Evolutionary conservation across 495 filamentous ascomycete genomes (phyloP).

Genomic region (Xylaria cubensis): DNA sequence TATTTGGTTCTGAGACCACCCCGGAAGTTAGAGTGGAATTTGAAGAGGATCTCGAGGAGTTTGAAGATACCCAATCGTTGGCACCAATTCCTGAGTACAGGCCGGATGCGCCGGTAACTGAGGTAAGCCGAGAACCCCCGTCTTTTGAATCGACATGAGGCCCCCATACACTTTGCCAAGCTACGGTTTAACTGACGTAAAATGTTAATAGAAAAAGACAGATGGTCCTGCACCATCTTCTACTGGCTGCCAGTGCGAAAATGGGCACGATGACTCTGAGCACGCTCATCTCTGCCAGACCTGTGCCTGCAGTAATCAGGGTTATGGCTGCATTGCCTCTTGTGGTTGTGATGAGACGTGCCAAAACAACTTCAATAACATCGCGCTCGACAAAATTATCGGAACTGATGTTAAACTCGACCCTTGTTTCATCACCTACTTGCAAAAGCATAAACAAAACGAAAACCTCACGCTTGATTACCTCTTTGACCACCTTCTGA

Average conservation of each 20-base stretch:
- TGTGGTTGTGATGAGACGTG: constrained; percentile 30
- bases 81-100: constrained; percentile 16
- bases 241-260: constrained; percentile 17
- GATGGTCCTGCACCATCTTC: constrained; percentile 4
- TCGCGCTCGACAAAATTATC: constrained; percentile 26
- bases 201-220: constrained; percentile 14
- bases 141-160: not conserved
- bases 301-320: constrained; percentile 27
- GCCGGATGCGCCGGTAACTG: constrained; percentile 25
- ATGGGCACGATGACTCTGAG: constrained; percentile 7
- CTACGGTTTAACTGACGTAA: not conserved
- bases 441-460: constrained; percentile 20
- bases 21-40: constrained; percentile 26
- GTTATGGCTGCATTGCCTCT: constrained; percentile 28
- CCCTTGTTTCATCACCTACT: constrained; percentile 21
- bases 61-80: constrained; percentile 16
- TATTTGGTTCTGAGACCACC: constrained; percentile 23
- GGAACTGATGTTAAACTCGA: not conserved
- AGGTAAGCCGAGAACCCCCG: constrained; percentile 9
- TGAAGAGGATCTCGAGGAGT: constrained; percentile 21
- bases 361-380: constrained; percentile 26
- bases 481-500: constrained; percentile 25
- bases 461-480: constrained; percentile 22
- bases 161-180: constrained; percentile 3
- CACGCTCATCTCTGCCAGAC: constrained; percentile 22